Conservation (phyloP, 2,329 filamentous ascomycete genomes). For the Beauveria sp. region DNA sequence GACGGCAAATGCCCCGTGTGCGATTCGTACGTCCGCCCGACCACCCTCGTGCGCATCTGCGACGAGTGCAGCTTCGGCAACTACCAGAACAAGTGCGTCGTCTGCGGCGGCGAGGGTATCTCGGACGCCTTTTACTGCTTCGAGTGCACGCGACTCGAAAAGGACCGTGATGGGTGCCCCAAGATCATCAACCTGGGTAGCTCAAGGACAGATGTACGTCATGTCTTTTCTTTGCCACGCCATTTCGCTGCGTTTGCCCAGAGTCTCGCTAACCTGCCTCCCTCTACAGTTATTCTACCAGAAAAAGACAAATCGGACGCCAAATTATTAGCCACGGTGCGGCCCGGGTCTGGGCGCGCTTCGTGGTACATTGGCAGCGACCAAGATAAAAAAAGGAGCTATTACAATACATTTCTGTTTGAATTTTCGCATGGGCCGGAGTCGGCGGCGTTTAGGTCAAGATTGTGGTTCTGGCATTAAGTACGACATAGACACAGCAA, state of each 20-base stretch:
- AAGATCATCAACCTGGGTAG: slow-evolving; percentile 99
- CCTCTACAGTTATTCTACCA: slow-evolving; percentile 50
- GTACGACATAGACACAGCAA: neutral
- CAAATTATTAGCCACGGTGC: slow-evolving; percentile 43
- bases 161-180: slow-evolving; percentile 93
- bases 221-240: neutral
- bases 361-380: neutral
- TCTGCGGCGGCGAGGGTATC: slow-evolving; percentile 96
- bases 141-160: slow-evolving; percentile 93
- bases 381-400: slow-evolving; percentile 7
- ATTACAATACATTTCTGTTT: neutral
- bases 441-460: slow-evolving; percentile 10
- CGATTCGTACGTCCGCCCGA: slow-evolving; percentile 97
- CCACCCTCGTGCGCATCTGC: slow-evolving; percentile 94
- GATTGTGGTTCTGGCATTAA: neutral
- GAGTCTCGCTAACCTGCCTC: slow-evolving; percentile 4
- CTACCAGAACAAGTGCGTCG: slow-evolving; percentile 99
- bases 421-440: slow-evolving; percentile 3
- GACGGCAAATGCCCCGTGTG: slow-evolving; percentile 99
- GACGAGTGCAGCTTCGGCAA: slow-evolving; percentile 99
- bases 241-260: neutral
- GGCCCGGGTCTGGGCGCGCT: slow-evolving; percentile 40
- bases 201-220: slow-evolving; percentile 79
- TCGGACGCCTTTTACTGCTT: slow-evolving; percentile 99
- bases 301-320: slow-evolving; percentile 57